A percentile compares a stretch with the other conserved stretches of the same genome.
phyloP scores from a whole-genome alignment of 1,139 yeast species.

The Yamadazyma songkhlaensis region DNA sequence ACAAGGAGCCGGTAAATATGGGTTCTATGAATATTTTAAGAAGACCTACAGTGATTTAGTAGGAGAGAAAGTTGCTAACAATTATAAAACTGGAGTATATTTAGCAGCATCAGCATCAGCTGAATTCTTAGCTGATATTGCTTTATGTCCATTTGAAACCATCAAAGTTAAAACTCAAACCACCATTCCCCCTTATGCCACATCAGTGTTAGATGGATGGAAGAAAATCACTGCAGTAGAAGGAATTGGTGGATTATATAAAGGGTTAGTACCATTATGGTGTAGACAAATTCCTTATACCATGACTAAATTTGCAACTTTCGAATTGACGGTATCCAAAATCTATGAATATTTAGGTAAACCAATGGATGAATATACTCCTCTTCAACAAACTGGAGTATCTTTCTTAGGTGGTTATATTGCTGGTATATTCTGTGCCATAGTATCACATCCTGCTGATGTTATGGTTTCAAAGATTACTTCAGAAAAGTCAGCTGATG shows the following conservation, averaged over 20 bases:
- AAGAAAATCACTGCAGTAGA: conserved; percentile 61
- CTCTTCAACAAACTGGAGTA: conserved; percentile 81
- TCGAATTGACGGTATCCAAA: conserved; percentile 80
- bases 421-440: conserved; percentile 94
- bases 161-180: conserved; percentile 92
- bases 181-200: conserved; percentile 78
- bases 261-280: conserved; percentile 90
- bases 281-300: conserved; percentile 94
- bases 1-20: conserved; percentile 97
- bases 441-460: conserved; percentile 95
- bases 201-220: conserved; percentile 63
- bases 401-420: conserved; percentile 92
- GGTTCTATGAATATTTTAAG: conserved; percentile 88
- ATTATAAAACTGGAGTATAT: conserved; percentile 71
- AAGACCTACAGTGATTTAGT: conserved; percentile 65
- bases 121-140: conserved; percentile 85
- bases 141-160: conserved; percentile 91
- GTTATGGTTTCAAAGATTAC: conserved; percentile 94
- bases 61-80: conserved; percentile 61
- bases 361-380: conserved; percentile 37
- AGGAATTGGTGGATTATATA: conserved; percentile 73
- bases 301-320: conserved; percentile 92
- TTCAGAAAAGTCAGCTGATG: conserved; percentile 66
- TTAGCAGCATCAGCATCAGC: conserved; percentile 89
- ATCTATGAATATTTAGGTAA: conserved; percentile 57